Evolutionary conservation across 805 yeast species (phyloP).

Genomic region (Yarrowia sp.): DNA sequence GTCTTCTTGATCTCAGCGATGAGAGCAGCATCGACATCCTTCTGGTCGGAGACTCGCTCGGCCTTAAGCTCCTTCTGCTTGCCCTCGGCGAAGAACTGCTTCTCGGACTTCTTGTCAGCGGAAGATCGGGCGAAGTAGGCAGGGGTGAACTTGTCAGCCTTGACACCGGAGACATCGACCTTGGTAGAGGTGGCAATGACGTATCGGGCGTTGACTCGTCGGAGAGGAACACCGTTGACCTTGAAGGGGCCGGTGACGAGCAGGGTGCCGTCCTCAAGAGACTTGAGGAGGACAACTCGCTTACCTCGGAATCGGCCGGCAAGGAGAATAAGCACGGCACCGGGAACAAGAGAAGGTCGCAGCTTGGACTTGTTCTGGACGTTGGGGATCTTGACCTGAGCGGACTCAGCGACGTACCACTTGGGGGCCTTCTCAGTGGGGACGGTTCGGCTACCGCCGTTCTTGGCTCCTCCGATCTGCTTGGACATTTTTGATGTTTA

Average conservation of each 20-base stretch:
- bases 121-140: slow-evolving; percentile 97
- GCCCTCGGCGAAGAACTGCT: slow-evolving; percentile 79
- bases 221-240: slow-evolving; percentile 98
- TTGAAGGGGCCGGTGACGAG: slow-evolving; percentile 99
- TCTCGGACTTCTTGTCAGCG: slow-evolving; percentile 77
- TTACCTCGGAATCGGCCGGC: slow-evolving; percentile 99
- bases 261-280: slow-evolving; percentile 95
- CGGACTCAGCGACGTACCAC: slow-evolving; percentile 84
- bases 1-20: slow-evolving; percentile 94
- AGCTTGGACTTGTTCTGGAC: slow-evolving; percentile 84
- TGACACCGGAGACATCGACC: slow-evolving; percentile 73
- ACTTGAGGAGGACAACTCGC: slow-evolving; percentile 97
- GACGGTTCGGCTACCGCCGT: slow-evolving; percentile 39
- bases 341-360: slow-evolving; percentile 95
- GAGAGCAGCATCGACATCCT: slow-evolving; percentile 87
- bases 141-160: slow-evolving; percentile 86
- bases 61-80: slow-evolving; percentile 86
- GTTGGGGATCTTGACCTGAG: slow-evolving; percentile 77
- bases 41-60: slow-evolving; percentile 96
- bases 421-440: slow-evolving; percentile 48
- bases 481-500: slow-evolving; percentile 20
- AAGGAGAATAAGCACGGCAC: slow-evolving; percentile 93
- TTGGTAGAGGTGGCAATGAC: slow-evolving; percentile 98
- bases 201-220: slow-evolving; percentile 98
- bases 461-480: slow-evolving; percentile 34